Percentiles rank a stretch among this genome's conserved stretches.
Evolutionary conservation across 2,329 filamentous ascomycete genomes (phyloP).

Genomic region (Diplodia seriata): DNA sequence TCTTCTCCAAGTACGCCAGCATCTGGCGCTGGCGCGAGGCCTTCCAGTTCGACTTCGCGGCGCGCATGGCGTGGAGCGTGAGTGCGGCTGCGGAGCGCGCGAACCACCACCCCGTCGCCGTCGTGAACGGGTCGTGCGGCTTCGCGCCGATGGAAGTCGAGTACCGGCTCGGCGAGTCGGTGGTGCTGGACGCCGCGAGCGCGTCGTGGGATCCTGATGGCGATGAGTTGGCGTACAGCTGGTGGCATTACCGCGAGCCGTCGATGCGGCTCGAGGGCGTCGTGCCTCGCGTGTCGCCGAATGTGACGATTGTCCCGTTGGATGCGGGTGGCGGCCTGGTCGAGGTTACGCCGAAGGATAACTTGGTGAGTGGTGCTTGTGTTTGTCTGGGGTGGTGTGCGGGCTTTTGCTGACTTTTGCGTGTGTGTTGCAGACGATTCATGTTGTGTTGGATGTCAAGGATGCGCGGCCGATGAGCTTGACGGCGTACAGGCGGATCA

Average conservation of each 20-base stretch:
- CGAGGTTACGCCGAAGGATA: slow-evolving; percentile 26
- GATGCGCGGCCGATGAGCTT: slow-evolving; percentile 32
- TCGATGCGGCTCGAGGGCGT: slow-evolving; percentile 20
- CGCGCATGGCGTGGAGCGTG: slow-evolving; percentile 51
- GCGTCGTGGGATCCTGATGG: slow-evolving; percentile 37
- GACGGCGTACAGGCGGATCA: slow-evolving; percentile 33
- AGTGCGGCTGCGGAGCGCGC: slow-evolving; percentile 25
- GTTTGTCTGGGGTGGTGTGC: background rate
- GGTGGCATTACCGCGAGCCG: slow-evolving; percentile 37
- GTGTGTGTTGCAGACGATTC: slow-evolving; percentile 32
- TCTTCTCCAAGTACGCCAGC: slow-evolving; percentile 43
- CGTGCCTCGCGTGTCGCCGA: slow-evolving; percentile 8
- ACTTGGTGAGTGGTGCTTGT: slow-evolving; percentile 31
- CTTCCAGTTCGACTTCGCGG: slow-evolving; percentile 54
- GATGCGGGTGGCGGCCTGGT: slow-evolving; percentile 21
- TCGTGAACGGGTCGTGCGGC: slow-evolving; percentile 35
- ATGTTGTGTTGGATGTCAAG: slow-evolving; percentile 32
- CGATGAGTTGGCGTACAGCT: slow-evolving; percentile 35
- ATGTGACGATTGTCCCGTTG: slow-evolving; percentile 25
- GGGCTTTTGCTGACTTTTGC: background rate
- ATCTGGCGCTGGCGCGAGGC: slow-evolving; percentile 54
- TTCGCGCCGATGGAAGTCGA: slow-evolving; percentile 26
- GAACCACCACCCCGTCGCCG: slow-evolving; percentile 36
- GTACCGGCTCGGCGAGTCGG: slow-evolving; percentile 30
- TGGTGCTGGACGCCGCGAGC: slow-evolving; percentile 34